Evolutionary conservation across 1,284 basidiomycete species (phyloP).

Genomic region (Ganoderma meredithae): DNA sequence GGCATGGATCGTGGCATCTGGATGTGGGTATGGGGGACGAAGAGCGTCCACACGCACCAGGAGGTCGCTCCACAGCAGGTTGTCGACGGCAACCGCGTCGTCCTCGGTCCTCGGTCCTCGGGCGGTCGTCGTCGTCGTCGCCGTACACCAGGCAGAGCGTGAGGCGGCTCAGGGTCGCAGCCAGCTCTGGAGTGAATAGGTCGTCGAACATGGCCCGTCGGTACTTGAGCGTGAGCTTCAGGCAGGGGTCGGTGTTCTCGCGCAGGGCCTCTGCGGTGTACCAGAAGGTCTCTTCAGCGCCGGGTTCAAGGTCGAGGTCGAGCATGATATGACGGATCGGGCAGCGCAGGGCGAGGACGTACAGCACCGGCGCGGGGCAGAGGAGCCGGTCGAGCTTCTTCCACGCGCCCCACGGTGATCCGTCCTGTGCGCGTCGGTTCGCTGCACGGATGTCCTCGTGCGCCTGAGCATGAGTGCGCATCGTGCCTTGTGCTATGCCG

Average conservation of each 20-base stretch:
- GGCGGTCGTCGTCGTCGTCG: not conserved
- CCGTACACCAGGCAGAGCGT: not conserved
- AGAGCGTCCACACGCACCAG: not conserved
- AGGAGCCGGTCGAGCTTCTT: not conserved
- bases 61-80: not conserved
- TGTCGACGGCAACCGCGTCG: not conserved
- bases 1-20: no score
- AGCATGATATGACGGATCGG: not conserved
- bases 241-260: not conserved
- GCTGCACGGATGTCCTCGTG: not conserved
- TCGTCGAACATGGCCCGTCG: not conserved
- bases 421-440: not conserved
- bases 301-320: not conserved
- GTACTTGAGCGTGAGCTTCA: not conserved
- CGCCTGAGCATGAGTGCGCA: no score
- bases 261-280: not conserved
- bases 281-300: no score
- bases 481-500: not conserved
- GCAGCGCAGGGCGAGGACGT: not conserved
- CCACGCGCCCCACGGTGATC: not conserved
- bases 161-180: not conserved
- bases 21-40: no score
- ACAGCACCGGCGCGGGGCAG: not conserved
- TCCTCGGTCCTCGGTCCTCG: not conserved
- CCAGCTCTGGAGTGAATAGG: not conserved